Percentiles rank a stretch among this genome's conserved stretches.
Evolutionary conservation across 1,284 basidiomycete species (phyloP).

Genomic region (Apiotrichum brassicae): DNA sequence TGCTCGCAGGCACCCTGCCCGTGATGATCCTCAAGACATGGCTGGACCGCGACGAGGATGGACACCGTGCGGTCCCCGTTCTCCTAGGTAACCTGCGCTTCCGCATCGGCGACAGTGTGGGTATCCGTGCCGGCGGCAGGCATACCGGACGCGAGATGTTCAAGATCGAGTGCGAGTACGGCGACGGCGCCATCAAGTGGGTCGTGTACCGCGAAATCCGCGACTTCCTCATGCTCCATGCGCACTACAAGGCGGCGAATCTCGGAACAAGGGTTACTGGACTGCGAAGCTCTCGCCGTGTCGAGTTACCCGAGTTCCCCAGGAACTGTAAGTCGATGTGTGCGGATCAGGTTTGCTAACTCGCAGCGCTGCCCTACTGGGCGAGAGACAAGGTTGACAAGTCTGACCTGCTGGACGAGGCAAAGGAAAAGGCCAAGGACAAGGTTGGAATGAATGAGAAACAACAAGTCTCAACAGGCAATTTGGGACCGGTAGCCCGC

Average conservation of each 20-base stretch:
- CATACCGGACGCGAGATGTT: slow-evolving; percentile 42
- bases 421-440: slow-evolving; percentile 8
- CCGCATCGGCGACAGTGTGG: slow-evolving; percentile 44
- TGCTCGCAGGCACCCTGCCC: slow-evolving; percentile 72
- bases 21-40: slow-evolving; percentile 79
- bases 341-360: neutral
- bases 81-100: slow-evolving; percentile 55
- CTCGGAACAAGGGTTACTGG: slow-evolving; percentile 48
- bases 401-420: slow-evolving; percentile 52
- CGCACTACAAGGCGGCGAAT: slow-evolving; percentile 84
- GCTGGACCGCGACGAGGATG: slow-evolving; percentile 87
- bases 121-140: slow-evolving; percentile 25
- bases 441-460: slow-evolving; percentile 9
- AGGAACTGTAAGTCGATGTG: slow-evolving; percentile 45
- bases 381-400: slow-evolving; percentile 7
- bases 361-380: slow-evolving; percentile 67
- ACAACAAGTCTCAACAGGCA: slow-evolving; percentile 13
- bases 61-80: slow-evolving; percentile 72
- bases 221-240: slow-evolving; percentile 86
- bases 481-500: slow-evolving; percentile 69
- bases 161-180: slow-evolving; percentile 74
- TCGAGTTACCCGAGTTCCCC: slow-evolving; percentile 87
- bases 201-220: slow-evolving; percentile 90
- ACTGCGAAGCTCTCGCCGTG: slow-evolving; percentile 56
- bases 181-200: slow-evolving; percentile 90